Evolutionary conservation across 1,139 yeast species (phyloP).

Genomic region (Meyerozyma carpophila): DNA sequence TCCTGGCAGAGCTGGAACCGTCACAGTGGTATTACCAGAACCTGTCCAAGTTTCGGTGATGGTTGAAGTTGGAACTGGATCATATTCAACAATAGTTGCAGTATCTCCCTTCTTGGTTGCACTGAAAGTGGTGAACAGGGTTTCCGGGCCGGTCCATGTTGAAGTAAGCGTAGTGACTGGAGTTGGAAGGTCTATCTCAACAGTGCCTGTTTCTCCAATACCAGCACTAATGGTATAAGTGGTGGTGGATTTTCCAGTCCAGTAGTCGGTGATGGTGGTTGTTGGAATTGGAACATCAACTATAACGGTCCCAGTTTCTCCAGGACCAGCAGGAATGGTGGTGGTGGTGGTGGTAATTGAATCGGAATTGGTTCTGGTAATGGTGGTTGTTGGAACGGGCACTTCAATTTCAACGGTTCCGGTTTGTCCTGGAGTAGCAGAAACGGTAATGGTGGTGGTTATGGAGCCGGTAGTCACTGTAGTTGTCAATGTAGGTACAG

Average conservation of each 20-base stretch:
- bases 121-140: constrained; percentile 20
- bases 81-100: constrained; percentile 4
- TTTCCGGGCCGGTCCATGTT: constrained; percentile 16
- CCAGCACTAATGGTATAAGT: constrained; percentile 5
- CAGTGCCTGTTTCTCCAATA: constrained; percentile 10
- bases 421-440: constrained; percentile 1
- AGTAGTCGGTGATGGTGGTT: constrained; percentile 9
- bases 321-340: background rate
- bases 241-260: constrained; percentile 3
- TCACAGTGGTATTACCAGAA: constrained; percentile 6
- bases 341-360: background rate
- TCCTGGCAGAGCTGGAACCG: constrained; percentile 13
- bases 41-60: constrained; percentile 3
- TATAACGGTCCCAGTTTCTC: constrained; percentile 8
- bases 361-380: background rate
- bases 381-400: background rate
- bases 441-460: background rate
- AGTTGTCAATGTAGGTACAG: constrained; percentile 4
- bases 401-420: constrained; percentile 2
- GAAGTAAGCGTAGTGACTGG: constrained; percentile 9
- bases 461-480: constrained; percentile 5
- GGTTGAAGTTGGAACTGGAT: constrained; percentile 9
- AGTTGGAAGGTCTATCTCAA: constrained; percentile 10
- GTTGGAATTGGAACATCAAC: constrained; percentile 12
- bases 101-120: constrained; percentile 10